These are phyloP conservation scores for Chaetomidium leptoderma DNA, from an alignment of 495 filamentous ascomycete species.

Conservation along the genomic window DNA sequence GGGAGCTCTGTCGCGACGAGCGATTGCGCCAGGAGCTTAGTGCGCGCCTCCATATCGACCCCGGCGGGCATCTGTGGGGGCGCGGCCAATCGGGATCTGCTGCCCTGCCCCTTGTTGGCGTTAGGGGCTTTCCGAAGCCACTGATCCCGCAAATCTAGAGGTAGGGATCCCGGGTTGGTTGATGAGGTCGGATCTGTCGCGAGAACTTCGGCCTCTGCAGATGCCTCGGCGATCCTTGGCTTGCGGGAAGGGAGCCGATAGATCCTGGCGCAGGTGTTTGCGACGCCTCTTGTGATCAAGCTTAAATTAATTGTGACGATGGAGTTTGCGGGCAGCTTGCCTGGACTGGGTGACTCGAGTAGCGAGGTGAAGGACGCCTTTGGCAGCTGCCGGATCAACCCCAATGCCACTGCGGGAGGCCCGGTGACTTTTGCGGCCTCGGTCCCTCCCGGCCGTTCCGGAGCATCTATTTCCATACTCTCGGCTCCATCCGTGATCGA, in stretches of 20 bases:
- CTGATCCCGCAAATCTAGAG: conserved; percentile 38
- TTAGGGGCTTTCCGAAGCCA: conserved; percentile 40
- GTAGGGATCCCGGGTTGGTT: conserved; percentile 21
- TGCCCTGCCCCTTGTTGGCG: conserved; percentile 2
- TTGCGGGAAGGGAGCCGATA: conserved; percentile 42
- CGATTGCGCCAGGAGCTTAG: conserved; percentile 50
- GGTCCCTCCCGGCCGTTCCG: conserved; percentile 7
- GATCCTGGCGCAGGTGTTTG: conserved; percentile 40
- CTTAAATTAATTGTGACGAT: conserved; percentile 36
- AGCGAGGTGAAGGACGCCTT: conserved; percentile 31
- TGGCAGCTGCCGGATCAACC: conserved; percentile 27
- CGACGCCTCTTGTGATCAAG: conserved; percentile 39
- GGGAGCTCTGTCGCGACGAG: conserved; percentile 39
- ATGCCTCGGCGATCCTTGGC: conserved; percentile 13
- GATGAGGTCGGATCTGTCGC: conserved; percentile 31
- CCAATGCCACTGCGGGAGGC: conserved; percentile 5
- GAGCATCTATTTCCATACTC: conserved; percentile 24
- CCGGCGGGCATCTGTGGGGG: conserved; percentile 20
- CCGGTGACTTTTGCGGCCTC: background rate
- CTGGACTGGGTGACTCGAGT: conserved; percentile 9
- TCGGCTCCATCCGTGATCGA: conserved; percentile 19
- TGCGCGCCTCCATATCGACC: conserved; percentile 42
- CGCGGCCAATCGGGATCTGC: conserved; percentile 8
- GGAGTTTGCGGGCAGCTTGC: conserved; percentile 22
- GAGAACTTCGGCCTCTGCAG: conserved; percentile 40